A percentile compares a stretch with the other conserved stretches of the same genome.
Conservation (phyloP, 345 rosid genomes). For the Eucalyptus curtisii region DNA sequence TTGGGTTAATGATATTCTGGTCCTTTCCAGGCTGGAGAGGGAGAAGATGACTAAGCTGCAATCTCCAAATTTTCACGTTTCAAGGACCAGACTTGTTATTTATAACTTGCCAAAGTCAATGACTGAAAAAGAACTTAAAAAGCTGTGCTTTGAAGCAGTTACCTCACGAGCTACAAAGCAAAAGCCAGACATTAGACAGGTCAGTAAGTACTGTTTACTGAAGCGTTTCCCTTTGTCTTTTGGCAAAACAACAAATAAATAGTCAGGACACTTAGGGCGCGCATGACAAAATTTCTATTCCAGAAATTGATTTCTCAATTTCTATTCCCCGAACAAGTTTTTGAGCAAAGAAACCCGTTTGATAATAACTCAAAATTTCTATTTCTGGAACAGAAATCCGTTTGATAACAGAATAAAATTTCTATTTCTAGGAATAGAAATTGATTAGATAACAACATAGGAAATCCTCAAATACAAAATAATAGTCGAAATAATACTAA, state of each 20-base stretch:
- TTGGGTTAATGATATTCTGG: neutral
- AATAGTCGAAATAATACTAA: too few species aligned
- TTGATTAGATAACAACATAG: too few species aligned
- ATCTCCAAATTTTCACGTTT: constrained; percentile 91
- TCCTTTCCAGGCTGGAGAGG: constrained; percentile 60
- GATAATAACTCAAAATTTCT: too few species aligned
- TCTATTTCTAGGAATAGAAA: too few species aligned
- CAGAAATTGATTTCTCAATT: too few species aligned
- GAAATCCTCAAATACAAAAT: too few species aligned
- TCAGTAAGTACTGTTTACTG: neutral
- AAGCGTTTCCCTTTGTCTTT: neutral
- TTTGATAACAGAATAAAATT: too few species aligned
- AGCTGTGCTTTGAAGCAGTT: constrained; percentile 64
- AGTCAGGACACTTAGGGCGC: neutral
- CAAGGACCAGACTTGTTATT: constrained; percentile 66
- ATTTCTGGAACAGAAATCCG: too few species aligned
- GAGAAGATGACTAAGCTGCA: constrained; percentile 75
- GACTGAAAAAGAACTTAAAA: constrained; percentile 54
- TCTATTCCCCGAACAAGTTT: too few species aligned
- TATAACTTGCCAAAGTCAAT: constrained; percentile 82
- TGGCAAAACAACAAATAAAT: neutral
- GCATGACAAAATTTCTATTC: too few species aligned
- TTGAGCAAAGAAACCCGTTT: too few species aligned
- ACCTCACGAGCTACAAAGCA: constrained; percentile 87
- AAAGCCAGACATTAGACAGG: constrained; percentile 80